Evolutionary conservation across 768 basidiomycete genomes (phyloP), one percentile per base, ranked within the genome.

Genomic region (Lactarius quietus): DNA sequence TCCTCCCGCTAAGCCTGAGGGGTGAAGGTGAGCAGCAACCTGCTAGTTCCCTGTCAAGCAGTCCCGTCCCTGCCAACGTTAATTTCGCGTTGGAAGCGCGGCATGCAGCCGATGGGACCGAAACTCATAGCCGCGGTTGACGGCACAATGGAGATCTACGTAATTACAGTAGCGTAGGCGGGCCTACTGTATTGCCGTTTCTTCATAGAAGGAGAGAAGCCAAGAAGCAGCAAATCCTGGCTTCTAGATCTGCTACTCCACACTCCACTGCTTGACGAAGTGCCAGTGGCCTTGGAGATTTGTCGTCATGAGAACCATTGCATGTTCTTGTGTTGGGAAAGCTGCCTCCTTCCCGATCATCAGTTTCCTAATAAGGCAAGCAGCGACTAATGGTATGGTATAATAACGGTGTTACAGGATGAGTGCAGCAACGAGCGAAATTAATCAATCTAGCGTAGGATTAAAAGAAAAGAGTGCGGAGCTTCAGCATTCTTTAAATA

Each of bases 401-500:
- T 57, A 20, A 23, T 51, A 1, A 9, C n/a, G 45, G 23, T 26
- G 20, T 36, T 51, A 55, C 39, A 23, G 33, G 20, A 29, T 56
- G 28, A 26, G 59, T 61, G 56, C 45, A 64, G 10, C 57, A 36
- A n/a, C 39, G 31, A 53, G 35, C 53, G 39, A 62, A 36, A 57
- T 54, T 53, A 52, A 23, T n/a, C 12, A 41, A 17, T 35, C 41
- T 33, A 28, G 31, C 12, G 52, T 59, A 54, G 31, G 57, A 26
- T 26, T 43, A 35, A 8, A 26, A n/a, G 35, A 53, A 59, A 35
- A 12, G 39, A 45, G 28, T 15, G 54, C n/a, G 23, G 35, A 52
- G 26, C 43, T 57, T 65, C 61, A 65, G 56, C 64, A 48, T 48
- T 29, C 36, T 29, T 60, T 65, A 65, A 65, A 65, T 65, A 65